Conservation (phyloP, 257 asterid genomes). For the Solanum etuberosum region DNA sequence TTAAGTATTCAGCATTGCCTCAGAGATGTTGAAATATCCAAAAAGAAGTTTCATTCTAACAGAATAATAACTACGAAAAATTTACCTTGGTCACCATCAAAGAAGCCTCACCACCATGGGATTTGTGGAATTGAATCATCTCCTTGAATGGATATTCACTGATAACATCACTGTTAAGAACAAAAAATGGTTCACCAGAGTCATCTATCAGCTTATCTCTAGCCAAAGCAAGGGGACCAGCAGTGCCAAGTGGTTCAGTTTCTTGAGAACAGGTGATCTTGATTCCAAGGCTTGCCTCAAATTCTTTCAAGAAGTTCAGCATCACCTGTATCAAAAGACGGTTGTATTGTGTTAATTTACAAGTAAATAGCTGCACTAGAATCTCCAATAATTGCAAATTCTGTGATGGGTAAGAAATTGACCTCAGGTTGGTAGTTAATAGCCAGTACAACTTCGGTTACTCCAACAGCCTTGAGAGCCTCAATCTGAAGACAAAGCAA, state of each 20-base stretch:
- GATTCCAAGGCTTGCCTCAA: slow-evolving; percentile 84
- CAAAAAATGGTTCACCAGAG: slow-evolving; percentile 89
- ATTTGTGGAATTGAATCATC: slow-evolving; percentile 87
- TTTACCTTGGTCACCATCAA: slow-evolving; percentile 78
- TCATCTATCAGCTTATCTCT: slow-evolving; percentile 73
- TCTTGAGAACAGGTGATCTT: slow-evolving; percentile 93
- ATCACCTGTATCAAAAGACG: slow-evolving; percentile 42
- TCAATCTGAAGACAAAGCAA: slow-evolving; percentile 40
- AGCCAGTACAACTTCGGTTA: slow-evolving; percentile 76
- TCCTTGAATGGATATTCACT: slow-evolving; percentile 80
- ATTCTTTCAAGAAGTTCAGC: slow-evolving; percentile 91
- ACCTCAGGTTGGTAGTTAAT: slow-evolving; percentile 91
- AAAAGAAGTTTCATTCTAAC: neutral
- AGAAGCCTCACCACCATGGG: slow-evolving; percentile 97
- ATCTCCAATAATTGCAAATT: neutral
- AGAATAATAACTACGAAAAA: neutral
- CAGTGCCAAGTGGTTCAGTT: slow-evolving; percentile 98
- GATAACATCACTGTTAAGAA: slow-evolving; percentile 94
- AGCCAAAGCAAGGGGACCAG: slow-evolving; percentile 98
- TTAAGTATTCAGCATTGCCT: neutral
- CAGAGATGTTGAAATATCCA: neutral
- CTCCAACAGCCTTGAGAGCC: slow-evolving; percentile 75
- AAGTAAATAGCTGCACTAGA: neutral
- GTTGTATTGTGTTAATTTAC: neutral
- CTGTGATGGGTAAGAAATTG: neutral